Evolutionary conservation across 805 yeast species (phyloP).

Genomic region (Saccharomycopsis synnaedendra): DNA sequence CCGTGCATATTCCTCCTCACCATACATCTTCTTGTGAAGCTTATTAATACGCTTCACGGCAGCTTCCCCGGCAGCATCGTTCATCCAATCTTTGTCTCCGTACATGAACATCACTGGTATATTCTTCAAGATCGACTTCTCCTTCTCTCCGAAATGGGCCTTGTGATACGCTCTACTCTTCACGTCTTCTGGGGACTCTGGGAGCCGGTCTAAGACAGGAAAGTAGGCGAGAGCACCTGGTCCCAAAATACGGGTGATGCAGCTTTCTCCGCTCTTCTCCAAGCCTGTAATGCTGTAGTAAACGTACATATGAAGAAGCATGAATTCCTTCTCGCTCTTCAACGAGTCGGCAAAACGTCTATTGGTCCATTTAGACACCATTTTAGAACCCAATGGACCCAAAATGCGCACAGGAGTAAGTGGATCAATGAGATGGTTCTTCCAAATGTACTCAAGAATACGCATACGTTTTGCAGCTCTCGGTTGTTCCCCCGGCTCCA

Average conservation of each 20-base stretch:
- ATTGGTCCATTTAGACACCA: conserved; percentile 45
- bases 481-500: conserved; percentile 8
- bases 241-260: conserved; percentile 46
- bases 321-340: conserved; percentile 21
- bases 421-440: conserved; percentile 38
- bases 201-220: conserved; percentile 46
- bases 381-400: conserved; percentile 45
- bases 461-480: background rate
- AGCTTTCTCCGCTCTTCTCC: conserved; percentile 55
- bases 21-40: conserved; percentile 19
- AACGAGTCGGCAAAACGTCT: conserved; percentile 28
- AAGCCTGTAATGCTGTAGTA: conserved; percentile 39
- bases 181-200: conserved; percentile 21
- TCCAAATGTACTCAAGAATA: conserved; percentile 32
- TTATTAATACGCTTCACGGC: conserved; percentile 26
- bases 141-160: conserved; percentile 49
- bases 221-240: conserved; percentile 46
- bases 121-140: conserved; percentile 27
- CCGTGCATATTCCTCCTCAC: conserved; percentile 31
- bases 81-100: conserved; percentile 69
- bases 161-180: conserved; percentile 45
- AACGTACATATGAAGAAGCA: conserved; percentile 41
- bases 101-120: conserved; percentile 48
- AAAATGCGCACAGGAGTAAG: conserved; percentile 35
- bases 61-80: conserved; percentile 43